These are phyloP conservation scores for Quercus tomentella DNA, from an alignment of 331 rosid species.

Conservation along the genomic window DNA sequence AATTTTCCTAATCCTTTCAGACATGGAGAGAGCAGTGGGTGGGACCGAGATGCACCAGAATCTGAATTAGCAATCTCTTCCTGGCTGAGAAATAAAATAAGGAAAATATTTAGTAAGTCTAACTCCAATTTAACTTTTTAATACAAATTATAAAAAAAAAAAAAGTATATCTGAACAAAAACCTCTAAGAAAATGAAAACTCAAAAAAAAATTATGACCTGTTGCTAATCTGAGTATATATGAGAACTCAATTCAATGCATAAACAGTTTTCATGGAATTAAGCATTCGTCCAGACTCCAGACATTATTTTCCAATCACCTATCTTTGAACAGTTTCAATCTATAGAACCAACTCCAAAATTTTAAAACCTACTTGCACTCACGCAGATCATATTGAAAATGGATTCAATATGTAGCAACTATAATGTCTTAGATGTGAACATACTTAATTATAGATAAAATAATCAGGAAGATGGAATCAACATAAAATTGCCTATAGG, in stretches of 20 bases:
- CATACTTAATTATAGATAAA: neutral
- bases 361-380: neutral
- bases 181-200: neutral
- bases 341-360: neutral
- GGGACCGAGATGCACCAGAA: constrained; percentile 42
- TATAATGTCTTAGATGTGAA: too few species aligned
- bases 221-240: neutral
- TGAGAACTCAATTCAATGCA: neutral
- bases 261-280: neutral
- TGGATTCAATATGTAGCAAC: too few species aligned
- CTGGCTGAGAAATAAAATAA: constrained; percentile 44
- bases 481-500: neutral
- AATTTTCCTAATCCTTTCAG: constrained; percentile 90
- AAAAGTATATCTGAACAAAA: constrained; percentile 6
- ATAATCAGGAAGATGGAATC: neutral
- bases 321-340: neutral
- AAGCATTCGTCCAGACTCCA: neutral
- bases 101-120: constrained; percentile 19
- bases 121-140: constrained; percentile 9
- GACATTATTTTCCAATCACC: neutral
- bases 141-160: neutral
- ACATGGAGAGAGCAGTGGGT: constrained; percentile 81
- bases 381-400: neutral
- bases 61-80: constrained; percentile 39
- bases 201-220: neutral